These are phyloP conservation scores for Macadamia integrifolia DNA, from an alignment of 164 flowering plant species.

Conservation along the genomic window DNA sequence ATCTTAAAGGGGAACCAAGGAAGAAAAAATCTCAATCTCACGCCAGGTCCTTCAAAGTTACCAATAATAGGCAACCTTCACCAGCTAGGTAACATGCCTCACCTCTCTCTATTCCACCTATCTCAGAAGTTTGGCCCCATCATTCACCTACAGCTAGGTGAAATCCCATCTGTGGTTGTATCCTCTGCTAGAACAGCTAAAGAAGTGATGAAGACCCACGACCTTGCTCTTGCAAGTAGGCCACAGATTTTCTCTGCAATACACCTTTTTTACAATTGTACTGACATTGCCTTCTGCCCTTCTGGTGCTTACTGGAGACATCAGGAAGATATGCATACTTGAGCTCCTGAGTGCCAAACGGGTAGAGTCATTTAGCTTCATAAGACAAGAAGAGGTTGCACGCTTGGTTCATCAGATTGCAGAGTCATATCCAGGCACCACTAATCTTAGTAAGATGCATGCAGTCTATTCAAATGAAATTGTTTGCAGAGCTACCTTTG, in stretches of 20 bases:
- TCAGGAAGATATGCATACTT: constrained; percentile 39
- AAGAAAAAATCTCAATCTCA: constrained; percentile 28
- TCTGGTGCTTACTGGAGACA: constrained; percentile 61
- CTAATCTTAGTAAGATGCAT: constrained; percentile 29
- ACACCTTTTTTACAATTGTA: constrained; percentile 36
- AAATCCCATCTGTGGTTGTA: constrained; percentile 42
- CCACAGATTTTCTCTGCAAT: constrained; percentile 33
- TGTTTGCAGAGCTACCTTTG: constrained; percentile 39
- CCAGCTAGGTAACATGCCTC: constrained; percentile 49
- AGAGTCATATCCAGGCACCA: constrained; percentile 17
- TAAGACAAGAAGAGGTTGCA: constrained; percentile 52
- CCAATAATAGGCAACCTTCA: constrained; percentile 66
- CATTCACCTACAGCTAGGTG: constrained; percentile 41
- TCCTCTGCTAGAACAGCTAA: constrained; percentile 53
- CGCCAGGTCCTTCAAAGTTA: constrained; percentile 45
- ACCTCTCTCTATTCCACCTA: constrained; percentile 35
- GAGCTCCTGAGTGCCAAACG: constrained; percentile 44
- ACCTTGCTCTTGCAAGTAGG: constrained; percentile 39
- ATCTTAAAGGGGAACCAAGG: constrained; percentile 4
- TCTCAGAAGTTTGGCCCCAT: constrained; percentile 43
- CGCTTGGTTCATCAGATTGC: constrained; percentile 27
- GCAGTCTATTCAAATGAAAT: constrained; percentile 34
- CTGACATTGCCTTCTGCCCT: constrained; percentile 41
- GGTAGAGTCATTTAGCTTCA: constrained; percentile 35
- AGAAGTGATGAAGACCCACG: constrained; percentile 52